Base-by-base conservation (phyloP, 78 protist genomes). In the Mastigamoeba balamuthi region DNA sequence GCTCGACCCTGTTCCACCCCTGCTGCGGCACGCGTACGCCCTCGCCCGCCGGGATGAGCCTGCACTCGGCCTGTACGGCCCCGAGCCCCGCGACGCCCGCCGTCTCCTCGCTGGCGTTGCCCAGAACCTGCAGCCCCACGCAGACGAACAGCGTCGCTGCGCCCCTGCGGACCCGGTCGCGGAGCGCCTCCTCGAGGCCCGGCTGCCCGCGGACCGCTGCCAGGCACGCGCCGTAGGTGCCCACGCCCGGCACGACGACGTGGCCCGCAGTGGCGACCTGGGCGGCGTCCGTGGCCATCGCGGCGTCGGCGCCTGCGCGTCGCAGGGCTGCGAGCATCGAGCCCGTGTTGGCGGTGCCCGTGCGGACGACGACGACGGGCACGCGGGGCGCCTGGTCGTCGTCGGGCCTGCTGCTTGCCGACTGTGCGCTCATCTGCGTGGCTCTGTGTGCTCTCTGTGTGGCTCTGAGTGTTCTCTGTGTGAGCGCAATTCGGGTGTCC, bases 211-310 rank as follows among this genome's bases (percentile, higher is more conserved):
- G 7, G 4, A 70, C 9, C 1, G 27, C 42, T 4, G 3, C 74
- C 48, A 70, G 1, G 3, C 41, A n/a, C 25, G 52, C 29, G 2
- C 74, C 74, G 9, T 28, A 41, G 3, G 74, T 39, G 30, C 74
- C 74, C n/a, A 70, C 74, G n/a, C 74, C 74, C 3, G 74, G 74
- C 3, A 70, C 9, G 10, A 70, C 42, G 2, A 70, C 74, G 9
- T 37, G 42, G 4, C 29, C 38, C 1, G 74, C 74, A 3, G 10
- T 39, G 28, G 29, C 40, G 1, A 70, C 30, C 33, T 70, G 23
- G 4, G 10, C 63, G 7, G 42, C 3, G 3, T 70, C 74, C 8
- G 3, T 39, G 33, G 74, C 7, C 17, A 37, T 9, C 23, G 9
- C 52, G 3, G 74, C 41, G 6, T 23, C 3, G 10, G 74, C 63